Evolutionary conservation across 2,329 filamentous ascomycete genomes (phyloP), one percentile per base, ranked within the genome.

Genomic region (Fusarium sambucinum): DNA sequence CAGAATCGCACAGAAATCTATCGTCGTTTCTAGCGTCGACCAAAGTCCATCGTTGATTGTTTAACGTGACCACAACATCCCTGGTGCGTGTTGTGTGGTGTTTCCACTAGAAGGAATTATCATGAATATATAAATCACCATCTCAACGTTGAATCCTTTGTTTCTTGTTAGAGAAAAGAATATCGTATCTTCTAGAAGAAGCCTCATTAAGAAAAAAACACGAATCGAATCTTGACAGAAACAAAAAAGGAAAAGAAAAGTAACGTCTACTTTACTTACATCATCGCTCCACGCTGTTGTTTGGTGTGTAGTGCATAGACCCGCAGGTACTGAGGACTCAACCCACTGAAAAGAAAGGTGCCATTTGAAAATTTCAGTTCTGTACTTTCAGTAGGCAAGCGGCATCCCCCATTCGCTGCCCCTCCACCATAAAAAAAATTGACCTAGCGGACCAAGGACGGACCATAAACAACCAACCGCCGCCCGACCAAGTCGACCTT

Each of bases 1-100:
- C 63, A 61, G 67, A 70, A 70, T 68, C 67, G 55, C 59, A 68
- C 48, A 65, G 67, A 70, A 70, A 69, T 47, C 64, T 48, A 53
- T 70, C 66, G 68, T 70, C 51, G 54, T 55, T 70, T 70, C 68
- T 55, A 66, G 67, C 54, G 51, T 48, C 53, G 55, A n/a, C 60
- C 30, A 44, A 51, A 51, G 42, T 44, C 46, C 38, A 54, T 59
- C 23, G 41, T 54, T 37, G 23, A 60, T 17, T 51, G 35, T 50
- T 40, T 23, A 63, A 59, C 33, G 59, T 68, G 63, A 63, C 64
- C 63, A 63, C 44, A 33, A 27, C 21, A 53, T 50, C 66, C 53
- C 54, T 40, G 37, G 45, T 14, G 54, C 21, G 27, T 52, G 6
- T 30, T 45, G 62, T 37, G 27, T 38, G 37, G 44, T 47, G 9